These are phyloP conservation scores for Plasmodium blacklocki DNA, from an alignment of 169 alveolate genomes.

Conservation along the genomic window DNA sequence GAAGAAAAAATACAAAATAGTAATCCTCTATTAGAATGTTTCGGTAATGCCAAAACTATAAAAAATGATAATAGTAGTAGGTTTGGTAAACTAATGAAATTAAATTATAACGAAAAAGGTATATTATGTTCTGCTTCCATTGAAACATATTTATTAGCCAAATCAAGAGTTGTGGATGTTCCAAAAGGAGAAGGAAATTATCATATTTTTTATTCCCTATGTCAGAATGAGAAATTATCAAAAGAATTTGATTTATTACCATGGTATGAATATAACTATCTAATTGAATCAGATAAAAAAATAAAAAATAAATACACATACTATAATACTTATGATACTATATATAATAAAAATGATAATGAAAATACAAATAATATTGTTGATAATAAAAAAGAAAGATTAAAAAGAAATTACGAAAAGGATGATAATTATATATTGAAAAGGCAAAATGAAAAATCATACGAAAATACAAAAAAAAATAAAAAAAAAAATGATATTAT, in stretches of 20 bases:
- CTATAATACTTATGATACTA: constrained; percentile 1
- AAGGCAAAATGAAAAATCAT: background rate
- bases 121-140: constrained; percentile 94
- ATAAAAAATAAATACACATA: constrained; percentile 1
- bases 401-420: background rate
- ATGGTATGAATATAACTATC: constrained; percentile 71
- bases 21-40: constrained; percentile 98
- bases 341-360: constrained; percentile 1
- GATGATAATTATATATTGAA: no score
- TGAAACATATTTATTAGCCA: constrained; percentile 96
- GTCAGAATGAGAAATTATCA: constrained; percentile 68
- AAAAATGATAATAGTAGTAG: constrained; percentile 98
- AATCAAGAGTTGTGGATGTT: constrained; percentile 93
- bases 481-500: background rate
- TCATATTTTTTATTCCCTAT: constrained; percentile 96
- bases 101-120: constrained; percentile 92
- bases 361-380: background rate
- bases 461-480: background rate
- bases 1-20: constrained; percentile 91
- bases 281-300: constrained; percentile 20
- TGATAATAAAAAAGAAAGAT: background rate
- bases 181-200: constrained; percentile 95
- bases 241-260: constrained; percentile 53
- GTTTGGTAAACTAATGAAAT: constrained; percentile 97
- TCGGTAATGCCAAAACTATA: constrained; percentile 99